Base-by-base conservation (phyloP, 352 stramenopile species). In the Pythium pyrilobum region DNA sequence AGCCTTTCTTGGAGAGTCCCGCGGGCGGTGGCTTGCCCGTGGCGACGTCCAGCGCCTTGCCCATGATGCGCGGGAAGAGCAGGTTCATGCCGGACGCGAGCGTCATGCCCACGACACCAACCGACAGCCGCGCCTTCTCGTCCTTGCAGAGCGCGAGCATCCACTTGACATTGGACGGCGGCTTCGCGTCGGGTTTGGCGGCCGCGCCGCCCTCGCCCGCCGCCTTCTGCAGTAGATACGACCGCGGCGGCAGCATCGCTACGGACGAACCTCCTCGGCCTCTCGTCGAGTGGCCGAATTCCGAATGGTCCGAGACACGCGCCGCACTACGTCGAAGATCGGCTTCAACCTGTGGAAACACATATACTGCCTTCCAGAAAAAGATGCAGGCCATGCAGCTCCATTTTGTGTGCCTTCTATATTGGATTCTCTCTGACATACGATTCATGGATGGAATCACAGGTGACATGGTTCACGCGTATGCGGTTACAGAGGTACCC, bases 71-170 rank as follows among this genome's bases (percentile, higher is more conserved):
- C 13, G 88, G 88, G 59, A 96, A 95, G 23, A 94, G 62, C 23
- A 97, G 67, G 59, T 96, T 97, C 59, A 88, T 96, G 24, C 73
- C 75, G 23, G 85, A 96, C 21, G 84, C 87, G 15, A 94, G 67
- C 13, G 78, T 78, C 76, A 97, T 86, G 42, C 85, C 88, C 15
- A 83, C 61, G 36, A 95, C 72, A 20, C 85, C 86, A 16, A 80
- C 52, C 15, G 72, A 64, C 23, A 97, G 64, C 43, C 67, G 76
- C 51, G 76, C 56, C 66, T 73, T 79, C 62, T 94, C 81, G 33
- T 90, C 71, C 49, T 73, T 73, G 29, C 71, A 81, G 55, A 94
- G 75, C 28, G 51, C 69, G 13, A 85, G 46, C 54, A 94, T 81
- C 80, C 81, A 89, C 41, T 66, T 66, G 41, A 87, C 37, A 29